These are phyloP conservation scores for Wickerhamomyces subpelliculosus DNA, from an alignment of 805 yeast species.

Conservation along the genomic window DNA sequence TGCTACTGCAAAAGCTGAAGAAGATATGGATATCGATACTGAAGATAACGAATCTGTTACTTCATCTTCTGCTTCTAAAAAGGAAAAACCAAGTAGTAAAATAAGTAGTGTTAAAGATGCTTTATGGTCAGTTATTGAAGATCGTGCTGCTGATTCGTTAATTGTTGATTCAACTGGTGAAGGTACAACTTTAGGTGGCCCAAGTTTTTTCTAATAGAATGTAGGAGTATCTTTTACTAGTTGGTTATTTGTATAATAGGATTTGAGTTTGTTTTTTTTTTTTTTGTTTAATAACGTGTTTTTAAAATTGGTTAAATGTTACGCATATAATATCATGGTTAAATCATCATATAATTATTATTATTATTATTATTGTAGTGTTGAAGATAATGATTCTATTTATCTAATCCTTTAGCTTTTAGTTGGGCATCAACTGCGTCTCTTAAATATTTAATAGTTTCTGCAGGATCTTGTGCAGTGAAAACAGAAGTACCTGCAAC, in stretches of 20 bases:
- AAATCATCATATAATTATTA: too few species aligned
- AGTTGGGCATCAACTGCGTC: constrained; percentile 48
- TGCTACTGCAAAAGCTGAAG: constrained; percentile 40
- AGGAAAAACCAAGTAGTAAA: constrained; percentile 20
- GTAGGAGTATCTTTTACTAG: not conserved
- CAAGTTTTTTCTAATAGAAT: constrained; percentile 36
- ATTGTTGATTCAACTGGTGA: constrained; percentile 43
- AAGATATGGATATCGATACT: constrained; percentile 43
- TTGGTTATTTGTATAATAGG: constrained; percentile 2
- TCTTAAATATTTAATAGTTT: constrained; percentile 65
- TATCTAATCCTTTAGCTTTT: constrained; percentile 37
- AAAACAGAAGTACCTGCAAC: constrained; percentile 97
- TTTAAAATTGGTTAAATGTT: too few species aligned
- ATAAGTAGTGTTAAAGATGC: constrained; percentile 53
- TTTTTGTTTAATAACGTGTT: too few species aligned
- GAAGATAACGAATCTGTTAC: constrained; percentile 19
- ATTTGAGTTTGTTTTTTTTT: constrained; percentile 1
- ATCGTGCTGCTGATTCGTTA: constrained; percentile 40
- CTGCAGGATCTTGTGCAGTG: constrained; percentile 72
- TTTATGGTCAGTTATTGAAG: constrained; percentile 67
- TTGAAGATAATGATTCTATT: not conserved
- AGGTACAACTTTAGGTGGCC: constrained; percentile 84
- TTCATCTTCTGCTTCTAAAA: constrained; percentile 15
- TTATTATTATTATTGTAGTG: too few species aligned
- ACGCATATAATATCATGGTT: too few species aligned